Evolutionary conservation across 768 basidiomycete species (phyloP).

Genomic region (Mycena indigotica): DNA sequence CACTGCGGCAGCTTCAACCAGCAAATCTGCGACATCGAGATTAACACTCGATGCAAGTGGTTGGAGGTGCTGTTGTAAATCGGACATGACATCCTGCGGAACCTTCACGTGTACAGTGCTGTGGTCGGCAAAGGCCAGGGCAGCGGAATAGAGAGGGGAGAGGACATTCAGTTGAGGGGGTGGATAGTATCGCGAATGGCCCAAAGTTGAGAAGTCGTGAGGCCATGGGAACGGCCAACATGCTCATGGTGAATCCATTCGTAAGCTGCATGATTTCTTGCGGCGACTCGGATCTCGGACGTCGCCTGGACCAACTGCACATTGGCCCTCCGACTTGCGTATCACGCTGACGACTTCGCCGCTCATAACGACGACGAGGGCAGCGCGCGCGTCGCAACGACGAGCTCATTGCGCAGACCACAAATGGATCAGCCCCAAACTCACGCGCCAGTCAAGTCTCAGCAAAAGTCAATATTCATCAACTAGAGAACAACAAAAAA

Average conservation of each 20-base stretch:
- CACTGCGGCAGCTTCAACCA: slow-evolving; percentile 57
- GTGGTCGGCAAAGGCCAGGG: slow-evolving; percentile 60
- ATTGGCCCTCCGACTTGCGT: no score
- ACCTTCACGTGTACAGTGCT: slow-evolving; percentile 54
- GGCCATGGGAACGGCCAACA: slow-evolving; percentile 50
- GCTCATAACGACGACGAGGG: no score
- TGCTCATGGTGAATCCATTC: slow-evolving; percentile 62
- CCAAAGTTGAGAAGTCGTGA: slow-evolving; percentile 56
- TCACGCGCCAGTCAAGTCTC: no score
- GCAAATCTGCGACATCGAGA: slow-evolving; percentile 40
- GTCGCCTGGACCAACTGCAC: no score
- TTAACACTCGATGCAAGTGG: slow-evolving; percentile 28
- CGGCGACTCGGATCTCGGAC: slow-evolving; percentile 56
- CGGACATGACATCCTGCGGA: slow-evolving; percentile 40
- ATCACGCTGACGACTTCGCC: no score
- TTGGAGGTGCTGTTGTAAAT: slow-evolving; percentile 43
- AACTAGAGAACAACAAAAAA: no score
- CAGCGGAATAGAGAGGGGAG: slow-evolving; percentile 50
- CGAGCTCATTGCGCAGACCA: no score
- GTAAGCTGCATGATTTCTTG: slow-evolving; percentile 50
- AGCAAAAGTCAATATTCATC: no score
- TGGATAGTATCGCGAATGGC: slow-evolving; percentile 52
- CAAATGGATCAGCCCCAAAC: no score
- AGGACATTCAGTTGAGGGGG: slow-evolving; percentile 42
- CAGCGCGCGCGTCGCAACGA: no score